Percentiles rank a stretch among this genome's conserved stretches.
Evolutionary conservation across 2,329 filamentous ascomycete genomes (phyloP).

Genomic region (Cryphonectria naterciae): DNA sequence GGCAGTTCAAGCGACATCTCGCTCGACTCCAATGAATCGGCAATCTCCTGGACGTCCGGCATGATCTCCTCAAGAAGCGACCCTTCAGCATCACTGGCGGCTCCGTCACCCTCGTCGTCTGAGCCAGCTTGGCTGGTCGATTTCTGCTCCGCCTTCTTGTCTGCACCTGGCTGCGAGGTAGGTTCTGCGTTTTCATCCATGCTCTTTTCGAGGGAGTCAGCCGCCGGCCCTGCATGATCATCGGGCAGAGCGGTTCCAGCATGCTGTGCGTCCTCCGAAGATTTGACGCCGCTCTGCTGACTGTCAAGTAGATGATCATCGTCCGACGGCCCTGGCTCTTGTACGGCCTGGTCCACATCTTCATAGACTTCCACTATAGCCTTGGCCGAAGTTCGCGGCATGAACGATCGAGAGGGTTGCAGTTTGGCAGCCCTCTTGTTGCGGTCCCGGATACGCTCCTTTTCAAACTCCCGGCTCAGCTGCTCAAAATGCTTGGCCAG

Average conservation of each 20-base stretch:
- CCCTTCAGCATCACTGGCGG: conserved; percentile 72
- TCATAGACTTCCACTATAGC: conserved; percentile 96
- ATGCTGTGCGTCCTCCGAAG: conserved; percentile 36
- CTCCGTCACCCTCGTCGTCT: conserved; percentile 61
- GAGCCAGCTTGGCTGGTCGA: conserved; percentile 63
- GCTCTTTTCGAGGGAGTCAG: conserved; percentile 22
- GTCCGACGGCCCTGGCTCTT: conserved; percentile 71
- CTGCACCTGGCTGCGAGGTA: conserved; percentile 42
- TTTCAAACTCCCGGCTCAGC: conserved; percentile 93
- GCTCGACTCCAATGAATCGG: conserved; percentile 64
- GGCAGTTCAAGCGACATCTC: conserved; percentile 74
- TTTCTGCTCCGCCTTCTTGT: conserved; percentile 50
- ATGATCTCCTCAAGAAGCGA: conserved; percentile 70
- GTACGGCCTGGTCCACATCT: conserved; percentile 89
- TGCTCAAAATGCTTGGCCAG: conserved; percentile 96
- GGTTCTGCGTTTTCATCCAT: conserved; percentile 28
- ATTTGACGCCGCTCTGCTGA: conserved; percentile 40
- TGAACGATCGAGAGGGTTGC: conserved; percentile 74
- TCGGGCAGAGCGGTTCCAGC: conserved; percentile 29
- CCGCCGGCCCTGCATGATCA: conserved; percentile 26
- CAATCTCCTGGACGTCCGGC: conserved; percentile 64
- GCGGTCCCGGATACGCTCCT: conserved; percentile 85
- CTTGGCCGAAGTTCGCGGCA: conserved; percentile 87
- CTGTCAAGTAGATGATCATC: conserved; percentile 56
- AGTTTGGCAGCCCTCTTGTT: conserved; percentile 79